A percentile compares a stretch with the other conserved stretches of the same genome.
Evolutionary conservation across 192 early-diverging fungal species (phyloP).

Genomic region (Backusella circina): DNA sequence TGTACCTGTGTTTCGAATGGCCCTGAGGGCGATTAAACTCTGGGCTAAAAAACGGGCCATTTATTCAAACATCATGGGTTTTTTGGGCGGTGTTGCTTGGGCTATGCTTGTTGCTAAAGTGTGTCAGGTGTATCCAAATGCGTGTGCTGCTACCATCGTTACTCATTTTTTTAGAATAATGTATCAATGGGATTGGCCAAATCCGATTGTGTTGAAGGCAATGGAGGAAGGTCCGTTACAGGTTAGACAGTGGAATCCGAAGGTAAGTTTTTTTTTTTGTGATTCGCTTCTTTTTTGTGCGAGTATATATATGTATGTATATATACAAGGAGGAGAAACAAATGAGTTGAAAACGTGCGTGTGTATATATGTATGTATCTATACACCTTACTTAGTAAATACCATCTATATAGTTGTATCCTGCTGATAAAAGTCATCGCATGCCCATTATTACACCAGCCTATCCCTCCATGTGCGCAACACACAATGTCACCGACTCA

Average conservation of each 20-base stretch:
- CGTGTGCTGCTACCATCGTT: slow-evolving; percentile 84
- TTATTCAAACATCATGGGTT: slow-evolving; percentile 97
- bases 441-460: slow-evolving; percentile 99
- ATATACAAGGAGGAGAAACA: neutral
- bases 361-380: neutral
- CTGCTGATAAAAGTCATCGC: slow-evolving; percentile 73
- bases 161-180: slow-evolving; percentile 87
- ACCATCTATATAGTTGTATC: slow-evolving; percentile 54
- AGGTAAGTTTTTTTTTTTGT: slow-evolving; percentile 28
- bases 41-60: slow-evolving; percentile 94
- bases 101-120: slow-evolving; percentile 94
- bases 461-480: slow-evolving; percentile 97
- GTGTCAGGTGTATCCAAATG: slow-evolving; percentile 95
- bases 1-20: slow-evolving; percentile 83
- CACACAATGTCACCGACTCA: slow-evolving; percentile 91
- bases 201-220: slow-evolving; percentile 84
- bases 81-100: slow-evolving; percentile 98
- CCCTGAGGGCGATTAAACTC: slow-evolving; percentile 90
- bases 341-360: neutral
- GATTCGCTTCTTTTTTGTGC: too few species aligned
- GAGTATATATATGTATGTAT: neutral
- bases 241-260: slow-evolving; percentile 94
- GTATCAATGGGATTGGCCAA: slow-evolving; percentile 91
- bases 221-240: slow-evolving; percentile 87
- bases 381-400: neutral